Evolutionary conservation across 2,329 filamentous ascomycete species (phyloP).

Genomic region (Aspergillus ustus): DNA sequence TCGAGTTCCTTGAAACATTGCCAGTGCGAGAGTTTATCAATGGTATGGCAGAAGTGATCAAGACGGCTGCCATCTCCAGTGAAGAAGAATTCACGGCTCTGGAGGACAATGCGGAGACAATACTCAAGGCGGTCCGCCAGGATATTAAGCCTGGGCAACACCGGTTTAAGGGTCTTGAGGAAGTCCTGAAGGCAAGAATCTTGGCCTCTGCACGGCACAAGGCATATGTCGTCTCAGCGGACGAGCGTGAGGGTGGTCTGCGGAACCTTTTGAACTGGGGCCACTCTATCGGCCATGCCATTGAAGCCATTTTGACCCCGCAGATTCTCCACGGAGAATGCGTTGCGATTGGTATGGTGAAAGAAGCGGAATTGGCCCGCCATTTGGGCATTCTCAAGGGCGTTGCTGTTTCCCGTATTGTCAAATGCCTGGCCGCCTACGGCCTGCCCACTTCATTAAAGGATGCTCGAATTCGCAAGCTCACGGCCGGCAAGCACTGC

Average conservation of each 20-base stretch:
- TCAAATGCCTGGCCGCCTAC: constrained; percentile 94
- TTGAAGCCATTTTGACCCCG: constrained; percentile 92
- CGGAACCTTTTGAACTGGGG: constrained; percentile 97
- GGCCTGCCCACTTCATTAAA: constrained; percentile 82
- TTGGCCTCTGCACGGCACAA: constrained; percentile 91
- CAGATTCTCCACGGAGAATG: constrained; percentile 95
- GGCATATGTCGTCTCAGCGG: constrained; percentile 88
- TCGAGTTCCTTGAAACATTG: constrained; percentile 87
- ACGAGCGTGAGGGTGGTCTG: constrained; percentile 91
- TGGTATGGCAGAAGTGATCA: constrained; percentile 97
- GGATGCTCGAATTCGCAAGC: constrained; percentile 79
- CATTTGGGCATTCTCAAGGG: constrained; percentile 84
- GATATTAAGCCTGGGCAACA: constrained; percentile 59
- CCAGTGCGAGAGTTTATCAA: constrained; percentile 94
- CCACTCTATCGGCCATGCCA: constrained; percentile 96
- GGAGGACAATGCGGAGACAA: constrained; percentile 77
- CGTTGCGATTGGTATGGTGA: constrained; percentile 97
- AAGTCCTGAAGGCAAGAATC: constrained; percentile 77
- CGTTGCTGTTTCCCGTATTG: constrained; percentile 83
- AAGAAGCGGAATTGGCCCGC: constrained; percentile 90
- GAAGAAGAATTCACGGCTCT: constrained; percentile 82
- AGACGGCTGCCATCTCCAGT: constrained; percentile 96
- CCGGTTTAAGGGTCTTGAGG: constrained; percentile 71
- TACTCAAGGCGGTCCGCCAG: constrained; percentile 73
- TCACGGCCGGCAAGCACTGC: constrained; percentile 86